A percentile compares a stretch with the other conserved stretches of the same genome.
phyloP scores from a whole-genome alignment of 352 stramenopile species.

The Hyaloperonospora arabidopsidis region DNA sequence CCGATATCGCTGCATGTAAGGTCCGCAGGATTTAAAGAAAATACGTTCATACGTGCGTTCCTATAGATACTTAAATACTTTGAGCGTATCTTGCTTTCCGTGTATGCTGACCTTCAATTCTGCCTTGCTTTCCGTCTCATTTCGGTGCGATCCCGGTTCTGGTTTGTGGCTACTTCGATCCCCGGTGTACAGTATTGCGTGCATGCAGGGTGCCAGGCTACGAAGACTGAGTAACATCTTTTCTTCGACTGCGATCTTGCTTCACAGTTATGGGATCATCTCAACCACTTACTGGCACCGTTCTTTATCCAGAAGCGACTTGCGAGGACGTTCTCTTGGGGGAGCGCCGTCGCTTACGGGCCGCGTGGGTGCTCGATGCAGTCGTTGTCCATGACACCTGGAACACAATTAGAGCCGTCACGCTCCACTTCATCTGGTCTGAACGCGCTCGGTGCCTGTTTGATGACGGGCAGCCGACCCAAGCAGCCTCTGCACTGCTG shows the following conservation, averaged over 20 bases:
- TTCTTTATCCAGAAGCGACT: not conserved
- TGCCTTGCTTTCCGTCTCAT: conserved; percentile 4
- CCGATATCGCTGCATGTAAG: no score
- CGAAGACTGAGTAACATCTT: conserved; percentile 1
- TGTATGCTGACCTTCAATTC: conserved; percentile 5
- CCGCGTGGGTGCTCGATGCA: not conserved
- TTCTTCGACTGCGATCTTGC: conserved; percentile 11
- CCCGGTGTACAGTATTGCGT: not conserved
- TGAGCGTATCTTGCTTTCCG: no score
- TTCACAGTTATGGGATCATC: conserved; percentile 1
- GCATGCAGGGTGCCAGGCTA: not conserved
- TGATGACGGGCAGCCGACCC: not conserved
- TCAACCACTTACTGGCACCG: not conserved
- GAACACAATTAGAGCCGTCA: not conserved
- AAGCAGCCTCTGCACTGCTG: not conserved
- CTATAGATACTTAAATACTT: no score
- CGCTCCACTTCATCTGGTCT: not conserved
- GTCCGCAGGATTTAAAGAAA: no score
- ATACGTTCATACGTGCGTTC: no score
- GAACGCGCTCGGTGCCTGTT: not conserved
- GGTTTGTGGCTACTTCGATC: conserved; percentile 1
- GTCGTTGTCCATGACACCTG: not conserved
- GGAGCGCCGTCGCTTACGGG: not conserved
- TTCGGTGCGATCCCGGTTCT: conserved; percentile 3
- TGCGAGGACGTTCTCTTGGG: not conserved